These are phyloP conservation scores for Camellia japonica DNA, from an alignment of 148 eudicot species.

Conservation along the genomic window DNA sequence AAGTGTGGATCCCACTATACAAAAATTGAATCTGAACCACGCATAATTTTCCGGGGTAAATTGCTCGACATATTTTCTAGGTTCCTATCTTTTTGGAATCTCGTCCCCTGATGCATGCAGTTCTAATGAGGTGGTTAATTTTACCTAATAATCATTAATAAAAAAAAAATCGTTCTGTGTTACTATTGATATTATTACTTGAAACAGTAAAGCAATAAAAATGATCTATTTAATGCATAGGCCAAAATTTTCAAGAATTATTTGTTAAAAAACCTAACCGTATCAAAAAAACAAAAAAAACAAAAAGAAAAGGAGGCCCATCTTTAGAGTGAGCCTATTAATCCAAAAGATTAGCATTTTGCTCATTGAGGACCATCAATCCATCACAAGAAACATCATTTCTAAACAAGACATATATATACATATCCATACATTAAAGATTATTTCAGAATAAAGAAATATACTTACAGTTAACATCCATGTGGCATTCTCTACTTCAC, in stretches of 20 bases:
- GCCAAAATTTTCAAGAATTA: slow-evolving; percentile 3
- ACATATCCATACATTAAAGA: neutral
- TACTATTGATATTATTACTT: neutral
- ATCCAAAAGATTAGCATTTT: neutral
- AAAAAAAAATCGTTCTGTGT: neutral
- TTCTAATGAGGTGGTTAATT: neutral
- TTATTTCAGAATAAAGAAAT: neutral
- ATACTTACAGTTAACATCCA: slow-evolving; percentile 91
- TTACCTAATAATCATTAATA: neutral
- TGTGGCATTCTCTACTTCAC: slow-evolving; percentile 89
- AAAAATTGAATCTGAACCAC: no score
- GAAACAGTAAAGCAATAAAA: neutral
- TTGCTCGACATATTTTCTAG: no score
- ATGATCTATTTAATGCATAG: neutral
- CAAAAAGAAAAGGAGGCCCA: no score
- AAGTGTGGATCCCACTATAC: no score
- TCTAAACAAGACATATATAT: neutral
- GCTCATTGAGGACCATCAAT: neutral
- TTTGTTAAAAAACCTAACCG: no score
- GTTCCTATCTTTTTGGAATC: no score
- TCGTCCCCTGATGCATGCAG: neutral
- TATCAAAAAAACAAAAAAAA: no score
- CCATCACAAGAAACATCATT: neutral
- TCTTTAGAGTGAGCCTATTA: neutral
- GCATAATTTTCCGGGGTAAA: no score